Base-by-base conservation (phyloP, 2,329 filamentous ascomycete species). In the Calonectria pauciramosa region DNA sequence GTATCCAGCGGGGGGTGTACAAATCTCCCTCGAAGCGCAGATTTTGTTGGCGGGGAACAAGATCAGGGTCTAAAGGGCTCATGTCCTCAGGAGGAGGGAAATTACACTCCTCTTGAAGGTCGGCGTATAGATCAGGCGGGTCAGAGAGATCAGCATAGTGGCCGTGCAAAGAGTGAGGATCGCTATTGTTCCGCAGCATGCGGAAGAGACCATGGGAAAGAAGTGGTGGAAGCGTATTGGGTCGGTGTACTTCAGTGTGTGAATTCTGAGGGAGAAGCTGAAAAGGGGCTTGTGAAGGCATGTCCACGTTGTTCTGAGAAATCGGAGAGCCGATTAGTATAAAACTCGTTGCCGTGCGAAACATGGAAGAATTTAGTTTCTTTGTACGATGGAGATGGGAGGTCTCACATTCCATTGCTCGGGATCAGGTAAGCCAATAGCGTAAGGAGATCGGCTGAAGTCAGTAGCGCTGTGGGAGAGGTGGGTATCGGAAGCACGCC, bases 1-100 rank as follows among this genome's bases (percentile, higher is more conserved):
- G 93, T 26, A 97, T 94, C 94, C 94, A 97, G 78, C 89, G 90
- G 1, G 95, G 95, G 1, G 95, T 96, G 86, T 97, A 97, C 71
- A 97, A 85, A 80, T 97, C 95, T 65, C 94, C 94, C 68, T 93
- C 92, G 79, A 96, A 97, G 60, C 95, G 91, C 73, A 96, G 86
- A 78, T 94, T 93, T 82, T 96, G 94, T 84, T 96, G 94, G 77
- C 95, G 94, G 7, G 94, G 94, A 16, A 93, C 88, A 82, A 96
- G 87, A 74, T 95, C 93, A 1, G 94, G 93, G 80, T 96, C 94
- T 2, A 90, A 89, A 2, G 94, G 94, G 81, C 95, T 94, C 94
- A 96, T 95, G 83, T 96, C 94, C 80, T 95, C 93, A 0, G 94
- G 92, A 0, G 94, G 94, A 10, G 94, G 94, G 9, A 93, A 91